Evolutionary conservation across 352 stramenopile species (phyloP).

Genomic region (Pythium sp.): DNA sequence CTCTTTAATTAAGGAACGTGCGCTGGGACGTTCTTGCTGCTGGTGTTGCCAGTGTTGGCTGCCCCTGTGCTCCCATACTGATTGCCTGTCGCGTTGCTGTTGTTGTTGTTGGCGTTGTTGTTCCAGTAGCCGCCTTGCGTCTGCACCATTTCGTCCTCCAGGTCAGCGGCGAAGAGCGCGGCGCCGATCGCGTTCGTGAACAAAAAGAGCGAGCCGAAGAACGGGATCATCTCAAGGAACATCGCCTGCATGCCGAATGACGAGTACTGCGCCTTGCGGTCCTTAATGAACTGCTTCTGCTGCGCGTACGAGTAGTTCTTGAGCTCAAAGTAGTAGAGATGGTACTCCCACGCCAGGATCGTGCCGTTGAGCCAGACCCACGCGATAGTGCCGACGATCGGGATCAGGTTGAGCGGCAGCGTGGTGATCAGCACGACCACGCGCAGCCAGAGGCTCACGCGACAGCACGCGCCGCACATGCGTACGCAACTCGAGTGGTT

Average conservation of each 20-base stretch:
- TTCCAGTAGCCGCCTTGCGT: background rate
- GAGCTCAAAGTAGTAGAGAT: slow-evolving; percentile 78
- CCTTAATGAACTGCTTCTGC: slow-evolving; percentile 48
- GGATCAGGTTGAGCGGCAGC: slow-evolving; percentile 67
- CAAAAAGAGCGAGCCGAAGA: slow-evolving; percentile 57
- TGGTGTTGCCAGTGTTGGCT: background rate
- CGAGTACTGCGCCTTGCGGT: slow-evolving; percentile 55
- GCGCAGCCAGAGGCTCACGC: slow-evolving; percentile 48
- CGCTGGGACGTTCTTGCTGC: slow-evolving; percentile 7
- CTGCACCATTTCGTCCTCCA: slow-evolving; percentile 44
- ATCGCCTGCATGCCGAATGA: slow-evolving; percentile 70
- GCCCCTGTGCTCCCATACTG: slow-evolving; percentile 1
- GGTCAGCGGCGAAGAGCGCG: slow-evolving; percentile 59
- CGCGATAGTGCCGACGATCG: slow-evolving; percentile 52
- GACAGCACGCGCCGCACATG: slow-evolving; percentile 50
- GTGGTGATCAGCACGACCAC: slow-evolving; percentile 54
- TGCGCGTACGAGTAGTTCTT: slow-evolving; percentile 54
- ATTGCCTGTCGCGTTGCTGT: background rate
- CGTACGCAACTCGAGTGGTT: slow-evolving; percentile 41
- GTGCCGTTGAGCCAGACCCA: slow-evolving; percentile 74
- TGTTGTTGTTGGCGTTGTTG: background rate
- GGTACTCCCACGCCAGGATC: slow-evolving; percentile 67
- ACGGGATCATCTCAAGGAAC: slow-evolving; percentile 73
- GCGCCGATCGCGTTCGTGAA: slow-evolving; percentile 75
- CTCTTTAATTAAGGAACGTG: slow-evolving; percentile 1